Conservation (phyloP, 1,284 basidiomycete genomes). For the Veloporphyrellus conicus region DNA sequence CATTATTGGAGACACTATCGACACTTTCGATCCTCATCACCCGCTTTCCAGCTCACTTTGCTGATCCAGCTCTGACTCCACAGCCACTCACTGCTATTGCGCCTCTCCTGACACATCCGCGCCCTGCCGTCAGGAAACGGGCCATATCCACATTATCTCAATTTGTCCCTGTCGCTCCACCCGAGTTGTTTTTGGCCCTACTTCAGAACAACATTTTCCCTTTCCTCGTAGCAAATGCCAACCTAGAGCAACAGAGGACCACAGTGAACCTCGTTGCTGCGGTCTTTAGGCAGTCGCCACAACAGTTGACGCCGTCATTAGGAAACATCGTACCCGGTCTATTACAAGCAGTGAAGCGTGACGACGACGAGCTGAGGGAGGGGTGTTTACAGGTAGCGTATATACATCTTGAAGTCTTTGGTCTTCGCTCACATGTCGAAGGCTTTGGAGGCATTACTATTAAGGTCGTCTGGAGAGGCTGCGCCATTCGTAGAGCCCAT, state of each 20-base stretch:
- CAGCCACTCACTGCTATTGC: conserved; percentile 70
- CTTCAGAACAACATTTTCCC: conserved; percentile 60
- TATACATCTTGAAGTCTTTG: background rate
- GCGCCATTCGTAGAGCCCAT: conserved; percentile 69
- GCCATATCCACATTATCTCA: conserved; percentile 82
- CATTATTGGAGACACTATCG: conserved; percentile 82
- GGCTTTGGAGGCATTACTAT: conserved; percentile 80
- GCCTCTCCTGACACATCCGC: conserved; percentile 69
- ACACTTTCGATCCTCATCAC: conserved; percentile 88
- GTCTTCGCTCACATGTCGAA: conserved; percentile 7
- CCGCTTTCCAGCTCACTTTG: conserved; percentile 76
- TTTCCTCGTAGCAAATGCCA: conserved; percentile 49
- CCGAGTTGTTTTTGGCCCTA: conserved; percentile 53
- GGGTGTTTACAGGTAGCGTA: conserved; percentile 62
- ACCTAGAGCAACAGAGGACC: conserved; percentile 68
- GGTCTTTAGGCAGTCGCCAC: conserved; percentile 67
- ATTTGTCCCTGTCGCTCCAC: conserved; percentile 66
- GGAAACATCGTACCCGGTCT: conserved; percentile 64
- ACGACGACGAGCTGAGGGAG: conserved; percentile 81
- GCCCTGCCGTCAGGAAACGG: conserved; percentile 85
- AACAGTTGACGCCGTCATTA: conserved; percentile 57
- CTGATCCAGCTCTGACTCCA: conserved; percentile 49
- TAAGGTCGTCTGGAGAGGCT: conserved; percentile 81
- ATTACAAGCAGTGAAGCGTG: conserved; percentile 59
- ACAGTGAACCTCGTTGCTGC: conserved; percentile 79